Evolutionary conservation across 495 filamentous ascomycete genomes (phyloP), one percentile per base, ranked within the genome.

Genomic region (Penicillium malachiteum): DNA sequence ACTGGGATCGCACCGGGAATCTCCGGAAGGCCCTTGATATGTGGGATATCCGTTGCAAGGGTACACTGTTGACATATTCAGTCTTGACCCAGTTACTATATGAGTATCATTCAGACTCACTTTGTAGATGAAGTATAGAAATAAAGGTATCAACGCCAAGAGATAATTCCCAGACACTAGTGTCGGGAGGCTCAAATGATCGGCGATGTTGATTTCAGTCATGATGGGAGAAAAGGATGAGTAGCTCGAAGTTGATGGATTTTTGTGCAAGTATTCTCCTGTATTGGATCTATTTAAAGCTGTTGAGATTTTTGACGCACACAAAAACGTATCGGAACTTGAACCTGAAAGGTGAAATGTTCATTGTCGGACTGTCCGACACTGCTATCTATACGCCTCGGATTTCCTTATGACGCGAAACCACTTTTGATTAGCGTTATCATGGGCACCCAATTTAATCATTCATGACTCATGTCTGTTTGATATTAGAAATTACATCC

Each of bases 1-100:
- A 83, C 61, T 1, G 80, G 80, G 7, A 78, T 46, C 6, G 75
- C 73, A 5, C 76, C 74, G 5, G 80, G 81, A 16, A 82, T 78
- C 45, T 82, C 78, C 11, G 77, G 78, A 0, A 84, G 46, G 18
- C 77, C 77, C 40, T 69, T 69, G 59, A 79, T 79, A 48, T 71
- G 64, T 0, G 77, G 71, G 17, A 79, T 75, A 49, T 80, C 77
- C n/a, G 75, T 78, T 11, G 55, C 60, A 10, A 66, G 21, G 9
- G 60, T 63, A 18, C 38, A 43, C 59, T 66, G 32, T 16, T 1
- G 8, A 11, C 3, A 12, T 6, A 0, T 50, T 30, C 18, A 49
- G 45, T 21, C 9, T 11, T 3, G 26, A 34, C 6, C 5, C 9
- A 31, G 10, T 14, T 26, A 4, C 21, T 7, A 39, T 38, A 4